phyloP scores from a whole-genome alignment of 1,284 basidiomycete species.

The Cutaneotrichosporon sp. region DNA sequence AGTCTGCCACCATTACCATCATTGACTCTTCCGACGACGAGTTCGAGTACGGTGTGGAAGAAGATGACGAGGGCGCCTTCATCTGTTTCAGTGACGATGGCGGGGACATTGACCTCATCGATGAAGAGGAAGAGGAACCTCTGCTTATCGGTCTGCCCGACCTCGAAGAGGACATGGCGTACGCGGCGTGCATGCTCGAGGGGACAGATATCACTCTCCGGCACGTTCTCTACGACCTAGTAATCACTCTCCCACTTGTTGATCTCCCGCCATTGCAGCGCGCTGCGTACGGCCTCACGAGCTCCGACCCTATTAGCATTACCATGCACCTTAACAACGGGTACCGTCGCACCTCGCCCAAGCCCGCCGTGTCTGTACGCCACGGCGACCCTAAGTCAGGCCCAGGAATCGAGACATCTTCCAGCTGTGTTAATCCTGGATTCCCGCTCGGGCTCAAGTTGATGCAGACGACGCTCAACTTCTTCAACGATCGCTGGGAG shows the following conservation, averaged over 20 bases:
- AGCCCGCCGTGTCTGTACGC: constrained; percentile 1
- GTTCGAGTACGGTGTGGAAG: background rate
- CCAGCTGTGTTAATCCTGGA: background rate
- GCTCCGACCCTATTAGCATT: background rate
- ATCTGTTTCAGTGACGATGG: background rate
- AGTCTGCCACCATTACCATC: no score
- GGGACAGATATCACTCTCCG: background rate
- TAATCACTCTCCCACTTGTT: constrained; percentile 13
- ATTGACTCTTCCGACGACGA: constrained; percentile 1
- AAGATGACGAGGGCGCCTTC: background rate
- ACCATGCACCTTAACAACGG: background rate
- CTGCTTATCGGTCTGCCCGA: constrained; percentile 4
- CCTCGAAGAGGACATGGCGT: constrained; percentile 15
- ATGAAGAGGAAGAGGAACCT: background rate
- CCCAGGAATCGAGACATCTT: constrained; percentile 5
- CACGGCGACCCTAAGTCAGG: constrained; percentile 8
- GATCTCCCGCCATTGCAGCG: constrained; percentile 10
- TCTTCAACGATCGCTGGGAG: constrained; percentile 8
- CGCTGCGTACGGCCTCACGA: constrained; percentile 10
- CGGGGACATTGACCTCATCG: background rate
- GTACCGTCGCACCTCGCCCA: constrained; percentile 13
- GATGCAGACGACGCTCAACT: background rate
- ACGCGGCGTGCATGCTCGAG: constrained; percentile 3
- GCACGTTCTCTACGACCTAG: constrained; percentile 4
- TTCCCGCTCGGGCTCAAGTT: constrained; percentile 18